Base-by-base conservation (phyloP, 305 asterid genomes). In the Euphrasia arctica region DNA sequence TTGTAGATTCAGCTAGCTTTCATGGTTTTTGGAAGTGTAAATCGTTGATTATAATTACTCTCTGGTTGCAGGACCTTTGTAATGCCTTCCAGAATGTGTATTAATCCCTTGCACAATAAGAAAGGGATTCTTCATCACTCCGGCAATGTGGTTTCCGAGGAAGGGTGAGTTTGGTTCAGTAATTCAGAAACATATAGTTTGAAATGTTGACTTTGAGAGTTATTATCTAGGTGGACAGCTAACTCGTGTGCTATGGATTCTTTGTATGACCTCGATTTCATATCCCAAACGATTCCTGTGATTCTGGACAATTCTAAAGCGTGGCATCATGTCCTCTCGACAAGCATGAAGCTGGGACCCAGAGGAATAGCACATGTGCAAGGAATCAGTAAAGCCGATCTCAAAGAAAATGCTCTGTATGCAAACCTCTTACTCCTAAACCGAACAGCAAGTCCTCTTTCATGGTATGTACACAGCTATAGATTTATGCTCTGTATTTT, bases 31-130 rank as follows among this genome's bases (percentile, higher is more conserved):
- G 34, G 8, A 11, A 32, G 59, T 70, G 41, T 47, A 18, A 41
- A 60, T 65, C 62, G 5, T 66, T 4, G 62, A 28, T 56, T 32
- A 32, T 9, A 39, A 2, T 15, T 22, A 52, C 32, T 15, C 12
- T 52, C 27, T 2, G 5, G 63, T 80, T 75, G 80, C 95, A 93
- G 99, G 83, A 90, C 92, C 56, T 90, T 93, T 66, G 96, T 90
- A 60, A 78, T 93, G 95, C 99, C 99, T 61, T 88, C 96, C 32
- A 88, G 95, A 78, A 83, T 93, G 88, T 93, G 99, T 69, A 81
- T 93, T 70, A 93, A 85, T 77, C 97, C 99, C 7, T 72, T 83
- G 69, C 99, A 93, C 82, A 93, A 93, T 69, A 77, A 82, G 69
- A 88, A 82, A 79, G 97, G 96, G 71, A 83, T 90, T 77, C 89